Evolutionary conservation across 2,329 filamentous ascomycete species (phyloP).

Genomic region (Fusarium heterosporum): DNA sequence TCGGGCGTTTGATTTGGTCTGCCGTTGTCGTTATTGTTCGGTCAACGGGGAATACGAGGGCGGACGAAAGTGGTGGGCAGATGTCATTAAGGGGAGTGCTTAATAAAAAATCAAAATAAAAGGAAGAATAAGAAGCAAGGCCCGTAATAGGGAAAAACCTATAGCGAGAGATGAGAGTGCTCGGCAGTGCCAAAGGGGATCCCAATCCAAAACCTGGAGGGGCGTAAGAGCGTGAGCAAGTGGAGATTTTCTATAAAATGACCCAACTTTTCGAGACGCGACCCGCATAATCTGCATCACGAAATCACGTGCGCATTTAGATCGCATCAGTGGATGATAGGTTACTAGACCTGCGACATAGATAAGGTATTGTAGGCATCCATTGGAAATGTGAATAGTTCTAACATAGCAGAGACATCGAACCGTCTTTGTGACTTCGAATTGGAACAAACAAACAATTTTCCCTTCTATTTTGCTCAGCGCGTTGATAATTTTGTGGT

Average conservation of each 20-base stretch:
- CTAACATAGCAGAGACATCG: not conserved
- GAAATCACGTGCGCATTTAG: constrained; percentile 42
- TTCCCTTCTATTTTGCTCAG: not conserved
- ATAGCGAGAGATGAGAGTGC: not conserved
- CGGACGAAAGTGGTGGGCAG: constrained; percentile 23
- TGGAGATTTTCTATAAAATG: constrained; percentile 28
- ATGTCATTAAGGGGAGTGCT: not conserved
- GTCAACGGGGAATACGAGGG: constrained; percentile 25
- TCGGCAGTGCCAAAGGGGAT: constrained; percentile 15
- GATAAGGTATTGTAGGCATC: not conserved
- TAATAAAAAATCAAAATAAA: not conserved
- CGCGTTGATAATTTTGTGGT: constrained; percentile 16
- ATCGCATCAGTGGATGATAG: constrained; percentile 9
- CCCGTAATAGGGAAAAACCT: not conserved
- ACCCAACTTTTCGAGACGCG: constrained; percentile 30
- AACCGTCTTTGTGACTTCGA: not conserved
- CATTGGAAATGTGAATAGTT: not conserved
- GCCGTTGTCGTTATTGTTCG: constrained; percentile 17
- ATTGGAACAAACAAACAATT: constrained; percentile 24
- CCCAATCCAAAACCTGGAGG: constrained; percentile 23
- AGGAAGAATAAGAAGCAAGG: constrained; percentile 2
- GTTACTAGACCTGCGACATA: no score
- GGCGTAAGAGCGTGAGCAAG: constrained; percentile 17
- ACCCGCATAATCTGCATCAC: constrained; percentile 37
- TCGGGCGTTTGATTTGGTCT: constrained; percentile 19